These are phyloP conservation scores for Citrus medica DNA, from an alignment of 345 rosid genomes.

Conservation along the genomic window DNA sequence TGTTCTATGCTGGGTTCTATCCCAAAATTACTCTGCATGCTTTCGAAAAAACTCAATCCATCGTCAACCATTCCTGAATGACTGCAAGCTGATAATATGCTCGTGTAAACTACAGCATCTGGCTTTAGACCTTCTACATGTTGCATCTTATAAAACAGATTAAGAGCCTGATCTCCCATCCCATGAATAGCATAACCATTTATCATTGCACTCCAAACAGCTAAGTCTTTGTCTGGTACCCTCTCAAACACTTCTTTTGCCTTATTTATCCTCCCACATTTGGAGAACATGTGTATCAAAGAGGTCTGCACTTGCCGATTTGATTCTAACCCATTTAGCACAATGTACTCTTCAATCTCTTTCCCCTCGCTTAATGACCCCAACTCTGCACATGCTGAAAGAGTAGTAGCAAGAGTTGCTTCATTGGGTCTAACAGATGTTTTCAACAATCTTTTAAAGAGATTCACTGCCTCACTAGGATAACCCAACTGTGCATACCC, in stretches of 20 bases:
- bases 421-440: constrained; percentile 24
- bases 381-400: constrained; percentile 30
- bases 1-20: constrained; percentile 28
- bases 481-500: constrained; percentile 16
- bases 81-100: constrained; percentile 29
- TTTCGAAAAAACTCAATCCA: constrained; percentile 15
- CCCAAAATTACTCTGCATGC: constrained; percentile 26
- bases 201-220: constrained; percentile 29
- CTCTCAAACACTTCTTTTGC: constrained; percentile 20
- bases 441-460: constrained; percentile 21
- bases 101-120: constrained; percentile 20
- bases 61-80: constrained; percentile 24
- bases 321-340: constrained; percentile 12
- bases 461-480: constrained; percentile 20
- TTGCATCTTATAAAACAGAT: constrained; percentile 24
- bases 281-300: constrained; percentile 27
- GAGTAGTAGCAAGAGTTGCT: constrained; percentile 21
- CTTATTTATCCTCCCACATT: constrained; percentile 26
- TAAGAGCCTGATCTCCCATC: constrained; percentile 24
- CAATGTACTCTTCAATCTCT: constrained; percentile 23
- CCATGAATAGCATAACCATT: constrained; percentile 30
- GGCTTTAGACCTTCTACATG: constrained; percentile 14
- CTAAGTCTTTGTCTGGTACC: constrained; percentile 12
- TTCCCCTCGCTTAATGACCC: constrained; percentile 15
- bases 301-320: constrained; percentile 24